These are phyloP conservation scores for Boletus rufocinnamomeus DNA, from an alignment of 768 basidiomycete species.

Conservation along the genomic window DNA sequence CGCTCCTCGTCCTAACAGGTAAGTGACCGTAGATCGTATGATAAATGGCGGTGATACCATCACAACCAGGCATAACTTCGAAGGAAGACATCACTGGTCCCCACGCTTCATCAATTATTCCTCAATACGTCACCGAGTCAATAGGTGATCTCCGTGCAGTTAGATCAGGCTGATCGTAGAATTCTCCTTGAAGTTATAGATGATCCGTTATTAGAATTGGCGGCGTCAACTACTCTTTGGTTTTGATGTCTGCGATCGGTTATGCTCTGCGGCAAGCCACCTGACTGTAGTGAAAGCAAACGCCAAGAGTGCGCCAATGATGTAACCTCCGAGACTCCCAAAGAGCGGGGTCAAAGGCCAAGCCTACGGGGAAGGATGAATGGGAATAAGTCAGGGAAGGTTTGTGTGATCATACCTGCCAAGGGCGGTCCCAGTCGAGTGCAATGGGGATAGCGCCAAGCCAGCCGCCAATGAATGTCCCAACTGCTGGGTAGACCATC, in stretches of 20 bases:
- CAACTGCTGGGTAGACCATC: constrained; percentile 76
- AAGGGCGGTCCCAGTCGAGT: constrained; percentile 95
- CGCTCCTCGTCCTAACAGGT: constrained; percentile 94
- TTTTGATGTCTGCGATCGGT: constrained; percentile 28
- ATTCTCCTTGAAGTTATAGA: constrained; percentile 7
- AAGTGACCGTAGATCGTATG: constrained; percentile 15
- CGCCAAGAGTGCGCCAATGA: constrained; percentile 57
- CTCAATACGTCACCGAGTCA: constrained; percentile 77
- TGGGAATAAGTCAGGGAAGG: not conserved
- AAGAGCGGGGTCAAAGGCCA: constrained; percentile 83
- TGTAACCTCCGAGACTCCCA: constrained; percentile 69
- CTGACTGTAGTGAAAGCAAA: constrained; percentile 45
- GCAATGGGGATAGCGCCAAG: constrained; percentile 80
- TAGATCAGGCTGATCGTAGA: constrained; percentile 23
- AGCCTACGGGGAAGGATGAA: constrained; percentile 46
- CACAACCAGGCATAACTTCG: constrained; percentile 66
- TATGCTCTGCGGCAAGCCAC: constrained; percentile 43
- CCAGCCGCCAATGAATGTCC: constrained; percentile 78
- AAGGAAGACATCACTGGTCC: constrained; percentile 74
- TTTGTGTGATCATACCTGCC: constrained; percentile 73
- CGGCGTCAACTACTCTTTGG: constrained; percentile 24
- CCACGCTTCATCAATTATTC: constrained; percentile 68
- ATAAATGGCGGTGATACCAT: not conserved
- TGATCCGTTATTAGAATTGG: not conserved
- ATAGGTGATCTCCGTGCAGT: constrained; percentile 75